Base-by-base conservation (phyloP, 208 protist species). In the Trypanosoma vivax region DNA sequence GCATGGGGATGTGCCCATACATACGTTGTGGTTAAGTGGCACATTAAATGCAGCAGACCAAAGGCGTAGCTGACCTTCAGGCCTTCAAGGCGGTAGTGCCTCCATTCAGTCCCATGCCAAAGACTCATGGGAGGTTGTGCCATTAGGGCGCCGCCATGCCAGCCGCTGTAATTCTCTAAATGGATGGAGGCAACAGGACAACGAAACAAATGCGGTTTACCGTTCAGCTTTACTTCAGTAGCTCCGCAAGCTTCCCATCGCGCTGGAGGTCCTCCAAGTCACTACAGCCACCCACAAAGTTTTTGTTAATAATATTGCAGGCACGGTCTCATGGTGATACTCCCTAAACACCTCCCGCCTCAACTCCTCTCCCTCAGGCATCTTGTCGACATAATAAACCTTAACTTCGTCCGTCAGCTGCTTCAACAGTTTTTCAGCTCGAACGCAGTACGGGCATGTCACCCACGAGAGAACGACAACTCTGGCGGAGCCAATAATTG, bases 271-370 rank as follows among this genome's bases (percentile, higher is more conserved):
- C 58, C 30, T 79, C 54, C 18, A 75, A n/a, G 31, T 79, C 73
- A 28, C 57, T 63, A 60, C 51, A 82, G 3, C 75, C 75, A 29
- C 75, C 75, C 30, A 78, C 41, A 30, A 82, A 78, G 38, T 69
- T 63, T 5, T 60, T 70, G 21, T 75, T 73, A 47, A 82, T 70
- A 27, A 82, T 9, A 82, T 67, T 3, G 75, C 75, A 13, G 75
- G 75, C 0, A 78, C 70, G 7, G 75, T 82, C n/a, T 69, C 62
- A 34, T 82, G 75, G 5, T 68, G 48, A 37, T 64, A 73, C 18
- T 37, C 25, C 47, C 61, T 52, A 21, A 45, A 39, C 38, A 82
- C 68, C 18, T 62, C 65, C 10, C 50, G 45, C 4, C 23, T 53
- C 34, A 78, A 50, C 10, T 31, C 51, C 24, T 74, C 34, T 9